A percentile compares a stretch with the other conserved stretches of the same genome.
Conservation (phyloP, 495 filamentous ascomycete species). For the Annulohypoxylon nitens region DNA sequence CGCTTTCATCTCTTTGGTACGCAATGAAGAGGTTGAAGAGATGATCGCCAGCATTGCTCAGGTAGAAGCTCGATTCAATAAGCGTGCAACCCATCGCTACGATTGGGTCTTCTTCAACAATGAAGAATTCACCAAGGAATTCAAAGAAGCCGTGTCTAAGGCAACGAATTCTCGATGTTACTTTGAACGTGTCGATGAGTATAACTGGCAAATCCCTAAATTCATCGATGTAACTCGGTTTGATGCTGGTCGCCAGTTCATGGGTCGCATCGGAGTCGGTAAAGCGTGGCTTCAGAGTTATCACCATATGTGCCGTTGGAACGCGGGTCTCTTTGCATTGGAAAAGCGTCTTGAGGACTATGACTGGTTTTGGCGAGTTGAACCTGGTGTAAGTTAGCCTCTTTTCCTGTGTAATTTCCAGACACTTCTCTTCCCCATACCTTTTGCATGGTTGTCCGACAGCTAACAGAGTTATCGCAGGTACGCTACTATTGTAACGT, state of each 20-base stretch:
- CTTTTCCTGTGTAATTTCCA: constrained; percentile 8
- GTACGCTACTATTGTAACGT: constrained; percentile 77
- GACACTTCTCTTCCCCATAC: neutral
- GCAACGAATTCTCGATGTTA: constrained; percentile 78
- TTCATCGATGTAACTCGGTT: constrained; percentile 73
- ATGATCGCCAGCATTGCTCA: constrained; percentile 81
- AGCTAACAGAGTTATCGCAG: constrained; percentile 34
- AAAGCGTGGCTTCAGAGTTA: constrained; percentile 70
- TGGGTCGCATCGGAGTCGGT: constrained; percentile 67
- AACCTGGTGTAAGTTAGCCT: constrained; percentile 65
- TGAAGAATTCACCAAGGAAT: constrained; percentile 77
- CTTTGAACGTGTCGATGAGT: constrained; percentile 78
- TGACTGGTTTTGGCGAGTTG: constrained; percentile 83
- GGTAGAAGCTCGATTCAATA: constrained; percentile 87
- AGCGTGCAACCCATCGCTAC: constrained; percentile 73
- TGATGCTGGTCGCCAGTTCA: constrained; percentile 64
- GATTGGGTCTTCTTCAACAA: constrained; percentile 93
- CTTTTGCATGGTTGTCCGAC: neutral
- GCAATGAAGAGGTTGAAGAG: constrained; percentile 84
- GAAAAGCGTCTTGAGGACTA: constrained; percentile 74
- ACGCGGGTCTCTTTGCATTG: constrained; percentile 81
- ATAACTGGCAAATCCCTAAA: constrained; percentile 79
- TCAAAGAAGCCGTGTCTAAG: constrained; percentile 77
- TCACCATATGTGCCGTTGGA: constrained; percentile 82
- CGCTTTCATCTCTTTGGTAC: constrained; percentile 84